Percentiles rank a stretch among this genome's conserved stretches.
Conservation (phyloP, 1,284 basidiomycete genomes). For the Ceratobasidium sp. region DNA sequence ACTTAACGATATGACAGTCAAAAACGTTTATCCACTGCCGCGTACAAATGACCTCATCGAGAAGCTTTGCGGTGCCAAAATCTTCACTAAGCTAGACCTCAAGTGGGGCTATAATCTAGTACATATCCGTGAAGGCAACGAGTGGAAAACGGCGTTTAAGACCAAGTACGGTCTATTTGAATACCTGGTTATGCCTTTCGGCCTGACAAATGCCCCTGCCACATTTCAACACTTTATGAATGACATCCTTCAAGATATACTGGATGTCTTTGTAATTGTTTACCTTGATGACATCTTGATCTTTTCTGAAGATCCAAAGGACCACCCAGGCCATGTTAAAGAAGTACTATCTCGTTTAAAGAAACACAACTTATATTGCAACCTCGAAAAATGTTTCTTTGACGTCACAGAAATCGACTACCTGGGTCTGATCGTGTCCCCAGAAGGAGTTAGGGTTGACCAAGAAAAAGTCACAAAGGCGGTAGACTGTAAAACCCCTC, state of each 20-base stretch:
- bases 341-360: constrained; percentile 33
- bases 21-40: constrained; percentile 51
- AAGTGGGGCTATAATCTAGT: constrained; percentile 55
- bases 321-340: constrained; percentile 15
- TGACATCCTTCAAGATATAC: constrained; percentile 35
- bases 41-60: constrained; percentile 53
- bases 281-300: constrained; percentile 48
- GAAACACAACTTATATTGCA: constrained; percentile 10
- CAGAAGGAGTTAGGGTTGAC: constrained; percentile 59
- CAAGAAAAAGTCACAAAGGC: constrained; percentile 60
- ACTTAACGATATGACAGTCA: constrained; percentile 50
- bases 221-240: constrained; percentile 55
- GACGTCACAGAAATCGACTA: constrained; percentile 53
- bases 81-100: constrained; percentile 57
- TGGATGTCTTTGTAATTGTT: constrained; percentile 29
- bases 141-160: constrained; percentile 59
- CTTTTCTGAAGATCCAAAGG: constrained; percentile 7
- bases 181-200: constrained; percentile 58
- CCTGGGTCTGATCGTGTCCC: constrained; percentile 55
- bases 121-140: constrained; percentile 52
- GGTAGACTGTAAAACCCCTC: constrained; percentile 59
- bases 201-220: constrained; percentile 53
- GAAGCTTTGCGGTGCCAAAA: constrained; percentile 49
- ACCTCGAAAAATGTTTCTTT: constrained; percentile 40
- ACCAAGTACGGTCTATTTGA: constrained; percentile 59